Evolutionary conservation across 305 asterid genomes (phyloP), one percentile per base, ranked within the genome.

Genomic region (Plantago lanceolata): DNA sequence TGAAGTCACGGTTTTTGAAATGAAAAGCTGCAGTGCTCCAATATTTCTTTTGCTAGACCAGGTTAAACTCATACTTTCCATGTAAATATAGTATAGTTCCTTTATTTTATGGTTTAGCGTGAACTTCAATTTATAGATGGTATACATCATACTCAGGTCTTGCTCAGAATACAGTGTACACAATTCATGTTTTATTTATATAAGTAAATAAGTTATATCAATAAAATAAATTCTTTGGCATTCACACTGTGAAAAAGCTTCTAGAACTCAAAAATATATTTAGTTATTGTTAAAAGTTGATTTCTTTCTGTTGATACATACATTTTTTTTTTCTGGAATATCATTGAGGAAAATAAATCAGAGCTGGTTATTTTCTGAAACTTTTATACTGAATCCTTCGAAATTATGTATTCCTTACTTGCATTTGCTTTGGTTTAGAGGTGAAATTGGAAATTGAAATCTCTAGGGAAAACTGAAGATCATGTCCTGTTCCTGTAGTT

Each of bases 111-210:
- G 19, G 8, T 35, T 58, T 13, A 37, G 64, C 50, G 20, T 8
- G 48, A 33, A 57, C 21, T 56, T 33, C 33, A 31, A n/a, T 16
- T 57, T 17, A 12, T 59, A 59, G 64, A 59, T 19, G 51, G 18
- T 18, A 35, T 33, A 17, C 20, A 8, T 59, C 20, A 40, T 59
- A 59, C 31, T 59, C n/a, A 28, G 14, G 45, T 18, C 58, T 24
- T 57, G 26, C 6, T 40, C 64, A 59, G 21, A 35, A 19, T 58
- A 58, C 49, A 35, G 19, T 59, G 50, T 40, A 40, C 31, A 59
- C 19, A 14, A 19, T 59, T 40, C 63, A 59, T 19, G 15, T 18
- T 59, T 35, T 28, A 13, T 18, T 18, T 19, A 58, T 16, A 31
- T 17, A 21, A 16, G 4, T 17, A 48, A 48, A 48, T 6, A 48